These are phyloP conservation scores for Aspergillus bridgeri DNA, from an alignment of 495 filamentous ascomycete species.

Conservation along the genomic window DNA sequence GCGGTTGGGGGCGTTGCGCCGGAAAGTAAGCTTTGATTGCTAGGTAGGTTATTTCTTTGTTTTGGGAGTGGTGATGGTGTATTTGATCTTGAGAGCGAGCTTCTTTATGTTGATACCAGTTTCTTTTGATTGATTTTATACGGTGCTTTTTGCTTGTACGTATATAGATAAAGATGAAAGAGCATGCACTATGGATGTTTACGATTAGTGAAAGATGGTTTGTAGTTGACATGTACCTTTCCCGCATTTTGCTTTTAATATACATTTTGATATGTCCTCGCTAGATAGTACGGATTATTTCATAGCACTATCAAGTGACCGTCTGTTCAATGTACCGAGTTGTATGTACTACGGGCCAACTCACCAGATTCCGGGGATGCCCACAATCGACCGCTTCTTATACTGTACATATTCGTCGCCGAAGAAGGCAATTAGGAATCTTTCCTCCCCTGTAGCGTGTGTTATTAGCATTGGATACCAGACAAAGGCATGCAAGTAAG, in stretches of 20 bases:
- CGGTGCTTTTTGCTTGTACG: constrained; percentile 6
- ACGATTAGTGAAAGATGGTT: no score
- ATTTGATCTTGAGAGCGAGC: neutral
- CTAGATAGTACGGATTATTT: neutral
- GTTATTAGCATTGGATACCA: no score
- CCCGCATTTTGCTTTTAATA: no score
- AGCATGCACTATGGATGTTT: neutral
- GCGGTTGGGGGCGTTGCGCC: constrained; percentile 43
- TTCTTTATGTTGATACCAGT: neutral
- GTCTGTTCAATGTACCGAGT: neutral
- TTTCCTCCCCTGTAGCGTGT: constrained; percentile 64
- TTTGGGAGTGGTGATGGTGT: neutral
- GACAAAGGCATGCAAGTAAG: constrained; percentile 5
- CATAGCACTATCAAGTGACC: neutral
- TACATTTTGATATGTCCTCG: neutral
- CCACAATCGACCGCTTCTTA: constrained; percentile 58
- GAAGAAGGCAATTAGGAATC: constrained; percentile 75
- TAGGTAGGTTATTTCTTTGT: constrained; percentile 1
- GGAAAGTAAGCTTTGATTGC: constrained; percentile 40
- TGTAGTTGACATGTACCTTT: no score
- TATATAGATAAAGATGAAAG: constrained; percentile 2
- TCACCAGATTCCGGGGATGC: constrained; percentile 67
- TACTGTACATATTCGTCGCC: constrained; percentile 77
- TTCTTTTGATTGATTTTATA: neutral
- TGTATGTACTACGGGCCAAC: neutral